phyloP scores from a whole-genome alignment of 2,329 filamentous ascomycete species.

The Neopestalotiopsis sp. region DNA sequence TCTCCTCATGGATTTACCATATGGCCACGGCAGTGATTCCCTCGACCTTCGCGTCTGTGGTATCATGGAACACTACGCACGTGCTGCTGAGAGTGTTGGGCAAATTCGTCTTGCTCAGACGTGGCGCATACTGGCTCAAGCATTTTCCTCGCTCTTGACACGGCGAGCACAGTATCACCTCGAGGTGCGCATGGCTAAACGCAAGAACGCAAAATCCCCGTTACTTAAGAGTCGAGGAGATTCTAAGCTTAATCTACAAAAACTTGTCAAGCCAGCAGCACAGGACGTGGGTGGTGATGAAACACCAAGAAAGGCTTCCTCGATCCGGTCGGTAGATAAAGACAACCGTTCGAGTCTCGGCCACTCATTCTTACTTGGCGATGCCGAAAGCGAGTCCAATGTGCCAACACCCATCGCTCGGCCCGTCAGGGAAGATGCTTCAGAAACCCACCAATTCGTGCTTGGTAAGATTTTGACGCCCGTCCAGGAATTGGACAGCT shows the following conservation, averaged over 20 bases:
- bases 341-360: conserved; percentile 38
- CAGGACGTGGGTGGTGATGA: conserved; percentile 27
- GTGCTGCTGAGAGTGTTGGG: conserved; percentile 60
- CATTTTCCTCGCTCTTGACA: conserved; percentile 58
- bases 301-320: conserved; percentile 32
- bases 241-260: conserved; percentile 21
- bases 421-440: conserved; percentile 49
- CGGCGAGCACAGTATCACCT: conserved; percentile 64
- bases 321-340: conserved; percentile 41
- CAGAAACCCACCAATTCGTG: conserved; percentile 26
- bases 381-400: conserved; percentile 68
- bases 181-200: conserved; percentile 49
- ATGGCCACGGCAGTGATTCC: conserved; percentile 38
- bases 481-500: conserved; percentile 55
- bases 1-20: conserved; percentile 55
- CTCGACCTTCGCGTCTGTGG: conserved; percentile 53
- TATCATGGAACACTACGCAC: conserved; percentile 63
- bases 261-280: conserved; percentile 26
- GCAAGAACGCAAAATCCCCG: conserved; percentile 23
- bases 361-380: conserved; percentile 57
- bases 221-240: conserved; percentile 23
- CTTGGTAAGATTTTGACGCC: conserved; percentile 49
- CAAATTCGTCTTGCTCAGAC: conserved; percentile 68
- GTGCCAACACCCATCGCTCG: conserved; percentile 64
- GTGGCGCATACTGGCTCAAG: conserved; percentile 66